Evolutionary conservation across 2,329 filamentous ascomycete genomes (phyloP).

Genomic region (Claviceps digitariae): DNA sequence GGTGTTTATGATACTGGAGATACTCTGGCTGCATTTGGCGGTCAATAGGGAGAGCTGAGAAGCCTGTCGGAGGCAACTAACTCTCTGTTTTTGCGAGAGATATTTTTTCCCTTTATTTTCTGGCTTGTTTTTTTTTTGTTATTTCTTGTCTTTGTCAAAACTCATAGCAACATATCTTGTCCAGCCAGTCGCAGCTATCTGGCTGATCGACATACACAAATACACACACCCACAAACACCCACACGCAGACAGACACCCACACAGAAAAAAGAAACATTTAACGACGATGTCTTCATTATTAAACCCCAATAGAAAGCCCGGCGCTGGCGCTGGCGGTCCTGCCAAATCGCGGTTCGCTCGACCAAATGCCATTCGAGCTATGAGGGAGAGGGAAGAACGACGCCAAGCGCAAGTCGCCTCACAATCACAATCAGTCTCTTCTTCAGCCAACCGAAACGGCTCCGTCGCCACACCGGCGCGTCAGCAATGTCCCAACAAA

Average conservation of each 20-base stretch:
- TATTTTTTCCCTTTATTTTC: not conserved
- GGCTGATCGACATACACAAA: not conserved
- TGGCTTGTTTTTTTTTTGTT: not conserved
- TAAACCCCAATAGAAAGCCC: conserved; percentile 26
- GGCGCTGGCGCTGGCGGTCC: conserved; percentile 11
- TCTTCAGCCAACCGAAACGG: conserved; percentile 15
- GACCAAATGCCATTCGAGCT: conserved; percentile 35
- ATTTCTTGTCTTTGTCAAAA: not conserved
- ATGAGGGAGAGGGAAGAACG: conserved; percentile 38
- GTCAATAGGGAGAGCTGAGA: not conserved
- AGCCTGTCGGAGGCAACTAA: not conserved
- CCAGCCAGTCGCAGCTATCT: not conserved
- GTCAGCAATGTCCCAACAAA: conserved; percentile 43
- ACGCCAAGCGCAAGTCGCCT: conserved; percentile 19
- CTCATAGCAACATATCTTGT: not conserved
- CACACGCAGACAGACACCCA: not conserved
- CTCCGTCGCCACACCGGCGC: conserved; percentile 20
- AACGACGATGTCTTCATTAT: conserved; percentile 32
- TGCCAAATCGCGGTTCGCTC: conserved; percentile 27
- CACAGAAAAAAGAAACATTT: not conserved
- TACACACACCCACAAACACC: too few species aligned
- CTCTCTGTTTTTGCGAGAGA: not conserved
- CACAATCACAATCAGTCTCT: conserved; percentile 15
- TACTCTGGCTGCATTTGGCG: not conserved
- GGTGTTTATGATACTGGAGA: not conserved